Evolutionary conservation across 306 rosid genomes (phyloP).

Genomic region (Prunus salicina): DNA sequence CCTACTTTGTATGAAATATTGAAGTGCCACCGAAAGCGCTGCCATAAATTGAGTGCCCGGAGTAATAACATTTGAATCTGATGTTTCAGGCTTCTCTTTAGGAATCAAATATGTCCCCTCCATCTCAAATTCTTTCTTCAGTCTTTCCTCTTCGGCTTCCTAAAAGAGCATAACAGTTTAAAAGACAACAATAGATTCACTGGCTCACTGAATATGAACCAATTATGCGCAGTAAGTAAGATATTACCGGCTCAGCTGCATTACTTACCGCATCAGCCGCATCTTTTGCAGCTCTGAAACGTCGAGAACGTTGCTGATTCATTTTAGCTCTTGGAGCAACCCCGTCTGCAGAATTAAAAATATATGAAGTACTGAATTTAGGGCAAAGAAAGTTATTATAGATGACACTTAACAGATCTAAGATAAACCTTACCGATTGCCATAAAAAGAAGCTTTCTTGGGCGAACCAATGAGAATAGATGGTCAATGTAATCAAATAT

Average conservation of each 20-base stretch:
- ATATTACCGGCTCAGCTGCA: slow-evolving; percentile 72
- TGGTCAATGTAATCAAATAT: slow-evolving; percentile 88
- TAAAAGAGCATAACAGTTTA: slow-evolving; percentile 23
- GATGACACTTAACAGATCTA: slow-evolving; percentile 7
- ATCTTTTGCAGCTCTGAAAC: slow-evolving; percentile 94
- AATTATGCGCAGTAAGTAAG: slow-evolving; percentile 15
- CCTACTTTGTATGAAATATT: slow-evolving; percentile 79
- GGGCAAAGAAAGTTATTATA: neutral
- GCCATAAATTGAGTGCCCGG: slow-evolving; percentile 97
- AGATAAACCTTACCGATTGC: slow-evolving; percentile 67
- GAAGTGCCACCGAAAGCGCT: slow-evolving; percentile 83
- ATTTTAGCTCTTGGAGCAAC: slow-evolving; percentile 99
- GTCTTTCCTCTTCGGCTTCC: slow-evolving; percentile 96
- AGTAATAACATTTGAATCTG: slow-evolving; percentile 87
- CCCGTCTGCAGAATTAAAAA: slow-evolving; percentile 53
- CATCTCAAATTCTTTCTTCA: slow-evolving; percentile 69
- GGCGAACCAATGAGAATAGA: slow-evolving; percentile 85
- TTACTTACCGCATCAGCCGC: slow-evolving; percentile 86
- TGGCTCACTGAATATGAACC: slow-evolving; percentile 14
- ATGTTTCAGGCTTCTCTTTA: slow-evolving; percentile 71
- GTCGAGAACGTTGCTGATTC: slow-evolving; percentile 98
- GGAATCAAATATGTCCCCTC: slow-evolving; percentile 48
- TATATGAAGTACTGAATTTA: neutral
- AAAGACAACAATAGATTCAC: slow-evolving; percentile 20
- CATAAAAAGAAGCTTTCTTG: slow-evolving; percentile 88